Base-by-base conservation (phyloP, 306 rosid species). In the Gastrolobium bilobum region DNA sequence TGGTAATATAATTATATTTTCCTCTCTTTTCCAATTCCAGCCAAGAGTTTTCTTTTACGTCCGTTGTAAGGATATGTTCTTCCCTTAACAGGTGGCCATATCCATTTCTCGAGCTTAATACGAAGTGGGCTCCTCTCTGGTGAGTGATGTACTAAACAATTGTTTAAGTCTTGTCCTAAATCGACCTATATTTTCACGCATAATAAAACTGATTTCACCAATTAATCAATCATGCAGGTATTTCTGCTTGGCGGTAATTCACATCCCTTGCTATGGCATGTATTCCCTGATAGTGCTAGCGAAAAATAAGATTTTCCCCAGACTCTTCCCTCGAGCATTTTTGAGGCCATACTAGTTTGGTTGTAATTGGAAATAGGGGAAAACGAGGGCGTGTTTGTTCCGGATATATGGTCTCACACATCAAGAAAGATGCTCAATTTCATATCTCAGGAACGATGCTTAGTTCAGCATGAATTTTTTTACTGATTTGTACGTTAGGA, bases 61-160 rank as follows among this genome's bases (percentile, higher is more conserved):
- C 26, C 31, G 44, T 57, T 48, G 0, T 62, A 38, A 51, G n/a
- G 39, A 61, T 48, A n/a, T 70, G 10, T 56, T 72, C 35, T 54
- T 69, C 46, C 56, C 46, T 20, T 48, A 44, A 67, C 79, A 85
- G 88, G 88, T 85, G 88, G 86, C 98, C 98, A 2, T 94, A 94
- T 84, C 96, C 98, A 47, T 94, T 94, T 82, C 86, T 94, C 2
- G 93, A 90, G 90, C 91, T 94, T n/a, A 71, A 82, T 60, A 84
- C 84, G 2, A 86, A 93, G 0, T 94, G 93, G 96, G 90, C 94
- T 51, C 91, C 97, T 30, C 20, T 92, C 9, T 94, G 98, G 98
- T 94, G 90, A 83, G 26, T 20, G 26, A 20, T 20, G 26, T 20
- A 20, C 26, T 20, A 20, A 20, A 20, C 26, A 20, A 20, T 20